A percentile compares a stretch with the other conserved stretches of the same genome.
These are phyloP conservation scores for Claviceps monticola DNA, from an alignment of 2,329 filamentous ascomycete genomes.

Conservation along the genomic window DNA sequence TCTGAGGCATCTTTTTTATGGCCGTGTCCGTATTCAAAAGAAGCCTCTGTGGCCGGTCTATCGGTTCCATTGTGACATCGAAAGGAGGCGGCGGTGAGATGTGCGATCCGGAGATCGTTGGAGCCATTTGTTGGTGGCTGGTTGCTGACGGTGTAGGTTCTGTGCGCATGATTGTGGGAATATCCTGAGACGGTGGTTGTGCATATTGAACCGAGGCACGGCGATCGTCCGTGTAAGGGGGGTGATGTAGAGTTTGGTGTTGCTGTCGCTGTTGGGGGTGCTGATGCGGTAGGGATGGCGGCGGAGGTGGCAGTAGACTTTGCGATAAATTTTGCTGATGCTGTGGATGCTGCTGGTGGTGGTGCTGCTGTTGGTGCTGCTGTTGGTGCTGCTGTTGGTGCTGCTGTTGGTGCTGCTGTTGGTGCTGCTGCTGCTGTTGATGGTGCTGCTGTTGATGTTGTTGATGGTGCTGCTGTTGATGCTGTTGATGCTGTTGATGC, in stretches of 20 bases:
- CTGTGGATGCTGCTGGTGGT: too few relatives aligned
- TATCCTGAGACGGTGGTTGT: conserved; percentile 37
- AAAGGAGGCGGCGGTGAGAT: conserved; percentile 37
- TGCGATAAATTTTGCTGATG: too few relatives aligned
- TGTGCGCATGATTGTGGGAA: conserved; percentile 30
- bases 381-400: too few relatives aligned
- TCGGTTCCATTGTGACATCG: conserved; percentile 33
- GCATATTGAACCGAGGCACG: conserved; percentile 57
- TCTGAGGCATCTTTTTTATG: conserved; percentile 53
- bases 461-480: conserved; percentile 8
- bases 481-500: fast-evolving
- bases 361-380: too few relatives aligned
- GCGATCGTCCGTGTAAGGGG: conserved; percentile 64
- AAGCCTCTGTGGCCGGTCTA: conserved; percentile 31
- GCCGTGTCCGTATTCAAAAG: conserved; percentile 36
- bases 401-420: too few relatives aligned
- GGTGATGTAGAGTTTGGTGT: conserved; percentile 28
- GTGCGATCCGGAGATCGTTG: conserved; percentile 29
- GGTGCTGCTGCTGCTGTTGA: too few relatives aligned
- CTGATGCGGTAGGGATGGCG: neutral
- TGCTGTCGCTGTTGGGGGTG: neutral
- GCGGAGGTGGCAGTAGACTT: too few relatives aligned
- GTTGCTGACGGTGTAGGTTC: conserved; percentile 46
- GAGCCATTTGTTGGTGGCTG: conserved; percentile 29
- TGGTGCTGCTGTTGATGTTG: conserved; percentile 9